These are phyloP conservation scores for Saururus chinensis DNA, from an alignment of 164 flowering plant genomes.

Conservation along the genomic window DNA sequence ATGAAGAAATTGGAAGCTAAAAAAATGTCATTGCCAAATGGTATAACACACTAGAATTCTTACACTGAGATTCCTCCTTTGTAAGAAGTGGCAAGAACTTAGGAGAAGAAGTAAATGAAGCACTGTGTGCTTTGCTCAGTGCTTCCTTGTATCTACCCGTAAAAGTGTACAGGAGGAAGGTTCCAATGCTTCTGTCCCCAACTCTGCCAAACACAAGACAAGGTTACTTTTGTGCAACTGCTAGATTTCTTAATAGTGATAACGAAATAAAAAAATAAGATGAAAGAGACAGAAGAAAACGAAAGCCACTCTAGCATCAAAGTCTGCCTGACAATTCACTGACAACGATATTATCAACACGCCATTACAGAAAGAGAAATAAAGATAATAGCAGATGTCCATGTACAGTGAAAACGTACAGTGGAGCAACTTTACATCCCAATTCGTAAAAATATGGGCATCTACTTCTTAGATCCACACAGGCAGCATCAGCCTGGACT, in stretches of 20 bases:
- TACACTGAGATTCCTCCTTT: slow-evolving; percentile 62
- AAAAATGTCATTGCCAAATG: not conserved
- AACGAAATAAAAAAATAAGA: not conserved
- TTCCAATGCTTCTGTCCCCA: slow-evolving; percentile 66
- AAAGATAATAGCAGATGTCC: not conserved
- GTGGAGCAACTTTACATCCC: slow-evolving; percentile 73
- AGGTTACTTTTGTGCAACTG: not conserved
- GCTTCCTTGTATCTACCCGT: slow-evolving; percentile 68
- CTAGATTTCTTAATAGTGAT: no score
- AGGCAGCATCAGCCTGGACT: slow-evolving; percentile 84
- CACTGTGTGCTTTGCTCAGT: slow-evolving; percentile 61
- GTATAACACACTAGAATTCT: slow-evolving; percentile 15
- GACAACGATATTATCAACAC: no score
- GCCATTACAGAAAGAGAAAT: not conserved
- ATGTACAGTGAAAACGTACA: slow-evolving; percentile 40
- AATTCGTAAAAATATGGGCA: slow-evolving; percentile 82
- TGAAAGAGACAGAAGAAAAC: no score
- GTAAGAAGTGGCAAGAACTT: slow-evolving; percentile 52
- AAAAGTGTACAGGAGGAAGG: slow-evolving; percentile 67
- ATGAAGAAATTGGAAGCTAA: not conserved
- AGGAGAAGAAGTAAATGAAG: slow-evolving; percentile 41
- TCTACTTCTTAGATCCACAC: slow-evolving; percentile 66
- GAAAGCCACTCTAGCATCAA: no score
- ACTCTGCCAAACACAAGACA: slow-evolving; percentile 34
- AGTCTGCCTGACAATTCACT: no score